Evolutionary conservation across 768 basidiomycete genomes (phyloP), one percentile per base, ranked within the genome.

Genomic region (Lactifluus pinguis): DNA sequence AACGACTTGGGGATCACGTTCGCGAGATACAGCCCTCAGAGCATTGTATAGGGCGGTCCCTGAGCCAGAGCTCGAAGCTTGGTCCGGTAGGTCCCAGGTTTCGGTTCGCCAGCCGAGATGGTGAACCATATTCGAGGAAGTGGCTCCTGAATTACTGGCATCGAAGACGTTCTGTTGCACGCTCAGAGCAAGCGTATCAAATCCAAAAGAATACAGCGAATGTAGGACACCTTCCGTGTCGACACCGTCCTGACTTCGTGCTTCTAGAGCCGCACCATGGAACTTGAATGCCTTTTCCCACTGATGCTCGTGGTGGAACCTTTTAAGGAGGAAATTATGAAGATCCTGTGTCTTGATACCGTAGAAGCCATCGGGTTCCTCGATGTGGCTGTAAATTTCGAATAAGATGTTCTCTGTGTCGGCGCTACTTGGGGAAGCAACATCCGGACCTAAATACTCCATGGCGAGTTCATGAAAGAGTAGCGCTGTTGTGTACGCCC

Each of bases 311-410:
- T 99, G 97, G 66, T 92, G 89, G 63, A 95, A 86, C 10, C 92
- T 83, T 63, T 84, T 87, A 54, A 94, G 77, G 39, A 99, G 79
- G 58, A 94, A 89, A 48, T 82, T 79, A 29, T 83, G 80, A n/a
- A 90, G 80, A 68, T 98, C 84, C 36, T 79, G 73, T 7, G 87
- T 84, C 63, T 86, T 79, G 61, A 98, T 93, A 6, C 93, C 93
- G 72, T 99, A 99, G 71, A 99, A 99, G 1, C 97, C 94, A 67
- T 99, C 97, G 0, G 95, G 95, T 70, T 99, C 97, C 68, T 97
- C 95, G 61, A 99, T 93, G 67, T 93, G 88, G 56, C 85, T 84
- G 69, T 98, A 99, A 53, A 98, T 92, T 53, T 88, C 87, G 74
- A 93, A 98, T 21, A 98, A 75, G 29, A 95, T 77, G 59, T 87